A percentile compares a stretch with the other conserved stretches of the same genome.
Conservation (phyloP, 176 grass and related monocot species). For the Carex scoparia region DNA sequence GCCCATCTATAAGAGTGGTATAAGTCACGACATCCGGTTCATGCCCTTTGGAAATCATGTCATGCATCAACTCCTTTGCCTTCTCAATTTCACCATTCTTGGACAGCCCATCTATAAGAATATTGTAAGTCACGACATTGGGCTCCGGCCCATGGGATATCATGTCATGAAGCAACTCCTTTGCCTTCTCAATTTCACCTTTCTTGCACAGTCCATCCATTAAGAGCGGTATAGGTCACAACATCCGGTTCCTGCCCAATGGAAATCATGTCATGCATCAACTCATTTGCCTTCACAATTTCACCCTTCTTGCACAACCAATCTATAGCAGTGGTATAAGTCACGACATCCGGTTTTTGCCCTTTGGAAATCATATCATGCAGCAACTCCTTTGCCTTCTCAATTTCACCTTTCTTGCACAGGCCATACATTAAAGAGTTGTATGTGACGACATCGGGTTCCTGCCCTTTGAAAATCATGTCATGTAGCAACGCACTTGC, state of each 20-base stretch:
- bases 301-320: background rate
- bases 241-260: background rate
- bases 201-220: constrained; percentile 10
- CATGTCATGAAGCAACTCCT: background rate
- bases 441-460: background rate
- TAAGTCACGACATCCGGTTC: background rate
- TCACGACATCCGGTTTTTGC: background rate
- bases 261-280: background rate
- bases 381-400: background rate
- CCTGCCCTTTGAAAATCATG: background rate
- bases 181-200: constrained; percentile 7
- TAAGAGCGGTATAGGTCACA: background rate
- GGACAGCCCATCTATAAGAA: background rate
- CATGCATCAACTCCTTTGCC: background rate
- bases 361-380: background rate
- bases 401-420: background rate
- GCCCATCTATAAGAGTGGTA: background rate
- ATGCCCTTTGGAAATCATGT: background rate
- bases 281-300: background rate
- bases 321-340: constrained; percentile 12
- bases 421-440: background rate
- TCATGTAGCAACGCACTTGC: background rate
- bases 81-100: background rate
- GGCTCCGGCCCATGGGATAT: background rate
- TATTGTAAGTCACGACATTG: background rate